Evolutionary conservation across 495 filamentous ascomycete species (phyloP).

Genomic region (Xylaria grammica): DNA sequence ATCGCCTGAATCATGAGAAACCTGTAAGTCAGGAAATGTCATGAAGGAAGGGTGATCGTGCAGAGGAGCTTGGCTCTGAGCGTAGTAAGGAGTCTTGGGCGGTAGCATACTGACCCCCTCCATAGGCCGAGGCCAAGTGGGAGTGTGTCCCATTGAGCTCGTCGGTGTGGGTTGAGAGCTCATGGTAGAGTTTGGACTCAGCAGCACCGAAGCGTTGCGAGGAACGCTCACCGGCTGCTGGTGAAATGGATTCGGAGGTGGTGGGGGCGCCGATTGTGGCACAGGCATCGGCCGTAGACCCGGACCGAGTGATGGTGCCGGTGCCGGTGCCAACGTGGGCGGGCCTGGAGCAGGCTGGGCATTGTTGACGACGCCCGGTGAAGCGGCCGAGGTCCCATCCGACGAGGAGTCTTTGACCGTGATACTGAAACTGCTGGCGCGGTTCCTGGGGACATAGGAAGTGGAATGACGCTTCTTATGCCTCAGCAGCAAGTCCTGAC

Average conservation of each 20-base stretch:
- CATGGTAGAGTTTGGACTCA: slow-evolving; percentile 47
- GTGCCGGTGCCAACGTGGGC: slow-evolving; percentile 26
- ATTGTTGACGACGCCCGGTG: slow-evolving; percentile 30
- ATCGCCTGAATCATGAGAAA: slow-evolving; percentile 39
- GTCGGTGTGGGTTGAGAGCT: slow-evolving; percentile 34
- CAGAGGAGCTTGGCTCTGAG: slow-evolving; percentile 39
- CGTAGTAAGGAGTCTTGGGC: slow-evolving; percentile 49
- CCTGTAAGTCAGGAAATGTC: slow-evolving; percentile 43
- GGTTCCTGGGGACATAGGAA: slow-evolving; percentile 87
- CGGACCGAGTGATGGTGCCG: slow-evolving; percentile 24
- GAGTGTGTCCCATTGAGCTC: slow-evolving; percentile 28
- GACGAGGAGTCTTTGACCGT: slow-evolving; percentile 44
- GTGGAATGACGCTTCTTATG: slow-evolving; percentile 93
- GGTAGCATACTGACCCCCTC: slow-evolving; percentile 51
- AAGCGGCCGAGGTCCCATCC: slow-evolving; percentile 34
- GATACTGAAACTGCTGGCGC: slow-evolving; percentile 74
- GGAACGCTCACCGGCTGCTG: slow-evolving; percentile 45
- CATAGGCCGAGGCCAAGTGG: slow-evolving; percentile 42
- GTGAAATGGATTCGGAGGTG: slow-evolving; percentile 28
- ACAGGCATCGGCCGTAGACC: slow-evolving; percentile 25
- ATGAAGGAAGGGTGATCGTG: slow-evolving; percentile 44
- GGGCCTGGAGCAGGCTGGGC: slow-evolving; percentile 31
- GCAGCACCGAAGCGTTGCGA: slow-evolving; percentile 53
- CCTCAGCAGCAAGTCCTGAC: slow-evolving; percentile 87
- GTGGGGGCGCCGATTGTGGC: slow-evolving; percentile 30